Base-by-base conservation (phyloP, 768 basidiomycete genomes). In the Agaricus subrufescens region DNA sequence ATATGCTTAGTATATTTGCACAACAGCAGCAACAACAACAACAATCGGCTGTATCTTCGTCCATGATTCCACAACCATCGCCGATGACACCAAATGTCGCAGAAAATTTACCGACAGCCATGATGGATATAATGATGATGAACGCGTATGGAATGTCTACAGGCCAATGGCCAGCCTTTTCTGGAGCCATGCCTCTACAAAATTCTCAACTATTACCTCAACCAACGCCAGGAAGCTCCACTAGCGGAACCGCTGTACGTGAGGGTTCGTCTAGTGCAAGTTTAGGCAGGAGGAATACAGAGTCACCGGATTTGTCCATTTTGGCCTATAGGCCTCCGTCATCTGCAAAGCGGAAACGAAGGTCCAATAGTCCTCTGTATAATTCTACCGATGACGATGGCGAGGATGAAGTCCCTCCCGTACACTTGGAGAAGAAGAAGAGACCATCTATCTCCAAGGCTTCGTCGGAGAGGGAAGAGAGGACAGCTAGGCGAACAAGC, bases 121-220 rank as follows among this genome's bases (percentile, higher is more conserved):
- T 39, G n/a, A 54, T 61, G 48, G 40, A 55, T 42, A 42, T 60
- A 23, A 54, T 55, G 39, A 61, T 60, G 60, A 57, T 59, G 55
- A 45, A 56, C 42, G 30, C 2, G 31, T 30, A n/a, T 40, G 49
- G 48, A n/a, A 45, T 56, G 55, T 42, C 61, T n/a, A 49, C 61
- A 56, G 54, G 57, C 23, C 52, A 47, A 39, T 52, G 56, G 51
- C 42, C 52, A 2, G 56, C 49, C 50, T 19, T 56, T 31, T 42
- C 52, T 12, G 49, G 55, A 3, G 58, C 60, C 56, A 38, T 56
- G 23, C 49, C 58, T 15, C 57, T 50, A 37, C 61, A 60, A 38
- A 61, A 57, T 48, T 44, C 31, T 10, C 50, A 45, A 30, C 39
- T 27, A 39, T 26, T 38, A 23, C 40, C 47, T 1, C 48, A 56